Evolutionary conservation across 331 rosid genomes (phyloP).

Genomic region (Dryas integrifolia): DNA sequence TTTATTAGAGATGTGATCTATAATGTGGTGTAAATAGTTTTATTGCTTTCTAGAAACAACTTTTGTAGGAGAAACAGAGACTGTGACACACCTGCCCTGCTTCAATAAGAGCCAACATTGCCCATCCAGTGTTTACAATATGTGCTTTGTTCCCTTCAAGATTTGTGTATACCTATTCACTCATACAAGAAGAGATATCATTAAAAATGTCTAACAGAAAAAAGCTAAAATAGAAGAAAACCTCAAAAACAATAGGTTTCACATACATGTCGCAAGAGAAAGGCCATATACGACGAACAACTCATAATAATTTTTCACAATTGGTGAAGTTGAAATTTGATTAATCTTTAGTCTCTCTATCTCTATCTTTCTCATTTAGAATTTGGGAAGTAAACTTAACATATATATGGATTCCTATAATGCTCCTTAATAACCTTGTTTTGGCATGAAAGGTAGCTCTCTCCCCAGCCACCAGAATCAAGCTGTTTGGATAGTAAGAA

Average conservation of each 20-base stretch:
- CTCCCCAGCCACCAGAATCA: constrained; percentile 70
- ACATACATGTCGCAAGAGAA: too few species aligned
- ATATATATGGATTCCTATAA: background rate
- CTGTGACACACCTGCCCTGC: constrained; percentile 49
- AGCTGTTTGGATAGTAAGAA: constrained; percentile 66
- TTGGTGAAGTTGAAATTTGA: too few species aligned
- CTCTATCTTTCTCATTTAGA: too few species aligned
- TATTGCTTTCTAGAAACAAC: background rate
- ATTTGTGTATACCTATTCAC: constrained; percentile 56
- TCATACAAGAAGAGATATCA: background rate
- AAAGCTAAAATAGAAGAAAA: background rate
- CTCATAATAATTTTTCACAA: too few species aligned
- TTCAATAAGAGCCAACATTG: constrained; percentile 62
- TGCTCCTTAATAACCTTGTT: constrained; percentile 32
- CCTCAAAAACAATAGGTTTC: too few species aligned
- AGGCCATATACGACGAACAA: too few species aligned
- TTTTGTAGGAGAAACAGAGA: background rate
- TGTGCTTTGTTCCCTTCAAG: constrained; percentile 57
- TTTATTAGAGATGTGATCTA: too few species aligned
- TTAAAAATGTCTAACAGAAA: background rate
- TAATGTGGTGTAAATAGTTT: too few species aligned
- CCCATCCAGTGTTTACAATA: constrained; percentile 71
- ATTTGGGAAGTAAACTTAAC: too few species aligned
- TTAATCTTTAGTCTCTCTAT: too few species aligned
- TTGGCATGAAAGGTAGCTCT: constrained; percentile 65